phyloP scores from a whole-genome alignment of 192 early-diverging fungal species.

The Entomortierella chlamydospora region DNA sequence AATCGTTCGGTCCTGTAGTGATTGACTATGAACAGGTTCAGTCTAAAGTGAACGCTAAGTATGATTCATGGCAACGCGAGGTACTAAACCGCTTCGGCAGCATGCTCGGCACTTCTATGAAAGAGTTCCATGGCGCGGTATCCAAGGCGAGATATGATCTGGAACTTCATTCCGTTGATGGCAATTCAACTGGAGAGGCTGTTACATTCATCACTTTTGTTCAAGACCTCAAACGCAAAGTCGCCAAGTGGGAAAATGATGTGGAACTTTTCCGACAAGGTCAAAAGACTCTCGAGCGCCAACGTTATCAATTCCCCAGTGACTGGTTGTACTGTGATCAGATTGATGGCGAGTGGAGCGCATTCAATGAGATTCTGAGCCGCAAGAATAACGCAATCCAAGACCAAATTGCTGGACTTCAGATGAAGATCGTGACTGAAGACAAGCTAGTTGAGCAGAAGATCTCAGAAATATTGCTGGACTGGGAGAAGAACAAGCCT shows the following conservation, averaged over 20 bases:
- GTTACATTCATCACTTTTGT: constrained; percentile 96
- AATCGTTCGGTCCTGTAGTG: constrained; percentile 86
- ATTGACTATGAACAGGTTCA: constrained; percentile 99
- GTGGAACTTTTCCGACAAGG: constrained; percentile 91
- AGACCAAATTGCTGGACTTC: constrained; percentile 93
- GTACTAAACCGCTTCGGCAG: constrained; percentile 91
- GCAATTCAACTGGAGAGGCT: constrained; percentile 87
- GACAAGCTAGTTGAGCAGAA: constrained; percentile 89
- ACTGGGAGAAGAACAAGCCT: constrained; percentile 97
- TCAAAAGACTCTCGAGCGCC: constrained; percentile 93
- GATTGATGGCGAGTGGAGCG: constrained; percentile 97
- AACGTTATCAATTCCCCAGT: constrained; percentile 92
- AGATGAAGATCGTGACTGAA: constrained; percentile 95
- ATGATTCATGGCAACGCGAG: constrained; percentile 98
- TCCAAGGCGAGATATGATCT: constrained; percentile 84
- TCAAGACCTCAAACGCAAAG: constrained; percentile 91
- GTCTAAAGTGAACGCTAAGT: constrained; percentile 96
- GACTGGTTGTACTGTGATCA: constrained; percentile 98
- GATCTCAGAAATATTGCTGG: constrained; percentile 81
- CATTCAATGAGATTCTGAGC: constrained; percentile 93
- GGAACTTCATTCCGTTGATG: constrained; percentile 89
- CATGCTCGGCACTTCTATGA: constrained; percentile 84
- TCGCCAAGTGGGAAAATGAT: constrained; percentile 80
- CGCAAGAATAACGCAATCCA: constrained; percentile 93
- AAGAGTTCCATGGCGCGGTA: constrained; percentile 79